Percentiles rank a stretch among this genome's conserved stretches.
These are phyloP conservation scores for Flueggea neowawraea DNA, from an alignment of 441 rosid species.

Conservation along the genomic window DNA sequence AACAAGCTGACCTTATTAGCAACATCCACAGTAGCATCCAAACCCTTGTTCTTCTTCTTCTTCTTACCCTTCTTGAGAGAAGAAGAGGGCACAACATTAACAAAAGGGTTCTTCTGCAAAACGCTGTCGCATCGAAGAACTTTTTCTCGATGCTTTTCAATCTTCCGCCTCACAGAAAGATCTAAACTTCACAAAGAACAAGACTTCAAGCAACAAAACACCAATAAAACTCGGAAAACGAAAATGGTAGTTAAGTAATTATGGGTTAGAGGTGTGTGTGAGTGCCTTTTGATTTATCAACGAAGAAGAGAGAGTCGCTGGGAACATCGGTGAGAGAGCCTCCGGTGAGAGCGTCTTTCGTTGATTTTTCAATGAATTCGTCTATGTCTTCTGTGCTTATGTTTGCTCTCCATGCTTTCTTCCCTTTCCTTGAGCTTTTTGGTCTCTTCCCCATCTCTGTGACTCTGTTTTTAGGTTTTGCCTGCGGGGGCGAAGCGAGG, in stretches of 20 bases:
- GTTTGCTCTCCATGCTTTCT: conserved; percentile 96
- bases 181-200: conserved; percentile 29
- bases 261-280: not conserved
- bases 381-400: conserved; percentile 78
- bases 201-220: not conserved
- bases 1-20: not conserved
- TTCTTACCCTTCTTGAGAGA: conserved; percentile 8
- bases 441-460: conserved; percentile 64
- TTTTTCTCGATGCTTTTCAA: conserved; percentile 71
- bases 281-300: conserved; percentile 68
- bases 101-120: conserved; percentile 76
- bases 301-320: conserved; percentile 67
- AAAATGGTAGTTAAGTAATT: not conserved
- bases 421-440: conserved; percentile 81
- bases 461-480: not conserved
- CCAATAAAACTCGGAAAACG: not conserved
- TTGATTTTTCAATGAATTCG: conserved; percentile 66
- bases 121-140: conserved; percentile 62
- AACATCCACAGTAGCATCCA: conserved; percentile 15
- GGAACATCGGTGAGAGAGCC: conserved; percentile 68
- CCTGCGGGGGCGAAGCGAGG: conserved; percentile 1
- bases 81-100: conserved; percentile 59
- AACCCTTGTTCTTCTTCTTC: conserved; percentile 34
- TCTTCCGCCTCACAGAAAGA: conserved; percentile 72
- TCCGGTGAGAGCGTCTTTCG: conserved; percentile 80